These are phyloP conservation scores for Penicillium manginii DNA, from an alignment of 495 filamentous ascomycete species.

Conservation along the genomic window DNA sequence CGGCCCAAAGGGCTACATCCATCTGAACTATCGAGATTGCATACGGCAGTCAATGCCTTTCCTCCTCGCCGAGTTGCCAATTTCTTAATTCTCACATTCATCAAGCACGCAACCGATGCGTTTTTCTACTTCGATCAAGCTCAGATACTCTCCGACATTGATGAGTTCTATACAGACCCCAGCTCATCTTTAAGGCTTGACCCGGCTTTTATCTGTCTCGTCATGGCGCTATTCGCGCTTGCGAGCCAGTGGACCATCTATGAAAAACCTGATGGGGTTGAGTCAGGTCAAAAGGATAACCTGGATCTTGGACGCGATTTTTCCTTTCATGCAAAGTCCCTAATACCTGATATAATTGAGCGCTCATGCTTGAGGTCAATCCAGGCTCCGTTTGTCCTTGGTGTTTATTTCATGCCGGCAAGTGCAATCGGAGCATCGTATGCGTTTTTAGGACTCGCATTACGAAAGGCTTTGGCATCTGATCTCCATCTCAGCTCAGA, in stretches of 20 bases:
- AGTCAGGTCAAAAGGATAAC: neutral
- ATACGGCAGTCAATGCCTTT: constrained; percentile 19
- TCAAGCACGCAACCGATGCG: constrained; percentile 26
- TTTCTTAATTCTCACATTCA: constrained; percentile 27
- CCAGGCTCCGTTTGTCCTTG: constrained; percentile 26
- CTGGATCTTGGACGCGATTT: constrained; percentile 24
- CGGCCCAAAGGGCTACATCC: constrained; percentile 14
- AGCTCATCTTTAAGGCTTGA: constrained; percentile 16
- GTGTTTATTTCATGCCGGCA: constrained; percentile 31
- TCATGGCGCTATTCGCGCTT: constrained; percentile 26
- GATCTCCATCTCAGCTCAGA: constrained; percentile 39
- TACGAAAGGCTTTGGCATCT: constrained; percentile 44
- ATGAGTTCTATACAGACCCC: constrained; percentile 23
- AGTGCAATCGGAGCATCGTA: constrained; percentile 29
- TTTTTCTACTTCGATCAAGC: constrained; percentile 34
- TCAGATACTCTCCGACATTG: constrained; percentile 22
- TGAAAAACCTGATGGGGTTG: constrained; percentile 16
- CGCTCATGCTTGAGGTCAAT: constrained; percentile 24
- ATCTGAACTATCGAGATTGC: constrained; percentile 14
- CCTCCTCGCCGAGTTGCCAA: constrained; percentile 25
- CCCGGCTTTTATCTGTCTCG: constrained; percentile 24
- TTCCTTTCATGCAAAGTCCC: constrained; percentile 15
- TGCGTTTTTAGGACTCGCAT: constrained; percentile 40
- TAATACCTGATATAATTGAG: constrained; percentile 30
- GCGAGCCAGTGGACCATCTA: constrained; percentile 30